Base-by-base conservation (phyloP, 148 eudicot species). In the Vaccinium macrocarpon region DNA sequence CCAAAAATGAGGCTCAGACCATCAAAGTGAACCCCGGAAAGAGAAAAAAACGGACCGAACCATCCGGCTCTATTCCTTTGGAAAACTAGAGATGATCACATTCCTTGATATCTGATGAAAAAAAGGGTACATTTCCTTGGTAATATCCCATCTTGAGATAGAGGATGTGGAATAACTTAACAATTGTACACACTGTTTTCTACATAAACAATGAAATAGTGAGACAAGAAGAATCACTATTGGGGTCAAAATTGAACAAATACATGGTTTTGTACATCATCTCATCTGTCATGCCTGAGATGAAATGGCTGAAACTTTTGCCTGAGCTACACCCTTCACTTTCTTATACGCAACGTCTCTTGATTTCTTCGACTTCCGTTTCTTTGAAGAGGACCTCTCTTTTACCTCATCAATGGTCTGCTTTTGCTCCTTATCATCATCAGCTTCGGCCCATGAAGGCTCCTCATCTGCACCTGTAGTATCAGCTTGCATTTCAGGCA, bases 341-440 rank as follows among this genome's bases (percentile, higher is more conserved):
- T 90, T 91, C 81, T 94, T 92, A 55, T 78, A 82, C 46, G 85
- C 81, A 72, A 80, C 87, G 42, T 86, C 89, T 19, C 51, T 71
- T 18, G 96, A 92, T 86, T 86, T 88, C 2, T 85, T 84, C 8
- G 93, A 86, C 85, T 93, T 95, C 71, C 93, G 89, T 74, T 94
- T 94, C 88, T 93, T 95, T 1, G 87, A 85, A 49, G 90, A 87
- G 74, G 84, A 32, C 82, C 88, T 90, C 42, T 79, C 87, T 50
- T 76, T 82, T 46, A 6, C 57, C 46, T 89, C 87, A 76, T 81
- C 84, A 21, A 49, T 50, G 29, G 27, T 52, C 9, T 84, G 62
- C 29, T 87, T 85, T 19, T 88, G 50, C 38, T 75, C 79, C 32
- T 73, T 79, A 9, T 80, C 84, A 23, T 6, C 81, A 25, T 61